phyloP scores from a whole-genome alignment of 1,284 basidiomycete species.

The Thecaphora frezii region DNA sequence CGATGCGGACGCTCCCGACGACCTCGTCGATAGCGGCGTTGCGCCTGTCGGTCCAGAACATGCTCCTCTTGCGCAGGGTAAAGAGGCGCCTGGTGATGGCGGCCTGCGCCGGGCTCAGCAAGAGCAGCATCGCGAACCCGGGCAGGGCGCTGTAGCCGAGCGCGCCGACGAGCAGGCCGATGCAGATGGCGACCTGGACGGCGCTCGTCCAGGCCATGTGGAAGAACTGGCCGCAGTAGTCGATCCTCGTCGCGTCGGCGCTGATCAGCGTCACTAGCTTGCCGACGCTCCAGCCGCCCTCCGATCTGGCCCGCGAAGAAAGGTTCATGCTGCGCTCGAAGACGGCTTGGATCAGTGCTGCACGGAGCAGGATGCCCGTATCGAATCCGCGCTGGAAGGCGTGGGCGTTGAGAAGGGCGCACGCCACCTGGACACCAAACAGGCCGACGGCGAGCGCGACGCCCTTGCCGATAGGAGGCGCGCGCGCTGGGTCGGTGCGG shows the following conservation, averaged over 20 bases:
- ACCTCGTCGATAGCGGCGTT: slow-evolving; percentile 56
- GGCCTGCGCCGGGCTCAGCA: slow-evolving; percentile 69
- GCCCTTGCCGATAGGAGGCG: slow-evolving; percentile 39
- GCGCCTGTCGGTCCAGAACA: slow-evolving; percentile 81
- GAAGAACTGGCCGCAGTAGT: slow-evolving; percentile 83
- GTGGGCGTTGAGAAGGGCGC: too few species aligned
- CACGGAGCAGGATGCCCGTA: slow-evolving; percentile 71
- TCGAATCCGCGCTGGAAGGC: slow-evolving; percentile 67
- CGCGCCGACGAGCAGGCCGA: slow-evolving; percentile 71
- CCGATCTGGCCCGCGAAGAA: slow-evolving; percentile 78
- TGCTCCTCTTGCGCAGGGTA: slow-evolving; percentile 71
- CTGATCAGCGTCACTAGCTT: slow-evolving; percentile 89
- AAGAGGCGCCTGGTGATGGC: slow-evolving; percentile 76
- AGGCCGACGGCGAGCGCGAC: slow-evolving; percentile 61
- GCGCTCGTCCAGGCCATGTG: slow-evolving; percentile 74
- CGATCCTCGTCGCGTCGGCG: slow-evolving; percentile 85
- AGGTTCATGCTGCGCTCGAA: slow-evolving; percentile 78
- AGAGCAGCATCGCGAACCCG: slow-evolving; percentile 77
- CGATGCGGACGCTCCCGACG: slow-evolving; percentile 55
- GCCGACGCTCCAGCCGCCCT: too few species aligned
- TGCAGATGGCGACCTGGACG: slow-evolving; percentile 56
- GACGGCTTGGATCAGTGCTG: slow-evolving; percentile 84
- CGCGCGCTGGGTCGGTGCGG: slow-evolving; percentile 10
- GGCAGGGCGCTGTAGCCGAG: slow-evolving; percentile 79
- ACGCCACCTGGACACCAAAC: slow-evolving; percentile 70